These are phyloP conservation scores for Viola pubescens DNA, from an alignment of 441 rosid species.

Conservation along the genomic window DNA sequence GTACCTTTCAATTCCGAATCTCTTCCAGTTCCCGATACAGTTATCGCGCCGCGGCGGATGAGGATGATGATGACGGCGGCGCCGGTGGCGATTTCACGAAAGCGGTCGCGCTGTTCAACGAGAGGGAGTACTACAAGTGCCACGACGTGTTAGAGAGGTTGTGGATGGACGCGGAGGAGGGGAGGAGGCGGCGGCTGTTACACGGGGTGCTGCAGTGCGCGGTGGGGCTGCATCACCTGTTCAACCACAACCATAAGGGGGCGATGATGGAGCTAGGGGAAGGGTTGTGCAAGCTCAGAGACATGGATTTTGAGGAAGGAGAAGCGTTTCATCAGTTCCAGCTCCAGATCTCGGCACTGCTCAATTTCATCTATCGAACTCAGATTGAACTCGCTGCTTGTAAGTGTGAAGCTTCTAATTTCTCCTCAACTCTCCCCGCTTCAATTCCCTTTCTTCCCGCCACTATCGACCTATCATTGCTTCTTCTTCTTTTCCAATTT, in stretches of 20 bases:
- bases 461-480: background rate
- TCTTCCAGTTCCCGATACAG: constrained; percentile 19
- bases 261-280: constrained; percentile 97
- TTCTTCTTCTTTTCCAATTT: background rate
- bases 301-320: constrained; percentile 46
- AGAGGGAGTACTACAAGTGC: constrained; percentile 58
- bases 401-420: constrained; percentile 22
- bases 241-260: constrained; percentile 79
- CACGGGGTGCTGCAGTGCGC: constrained; percentile 85
- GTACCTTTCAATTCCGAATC: constrained; percentile 14
- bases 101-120: constrained; percentile 53
- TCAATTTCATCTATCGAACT: constrained; percentile 68
- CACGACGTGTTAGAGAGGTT: constrained; percentile 64
- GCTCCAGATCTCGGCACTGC: constrained; percentile 53
- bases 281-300: constrained; percentile 74
- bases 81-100: constrained; percentile 34
- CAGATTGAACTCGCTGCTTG: constrained; percentile 90
- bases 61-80: constrained; percentile 22
- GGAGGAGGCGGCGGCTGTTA: constrained; percentile 56
- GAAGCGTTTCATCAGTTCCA: constrained; percentile 75
- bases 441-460: no score
- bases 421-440: no score
- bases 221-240: constrained; percentile 77
- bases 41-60: constrained; percentile 12
- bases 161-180: constrained; percentile 65